Evolutionary conservation across 2,329 filamentous ascomycete species (phyloP).

Genomic region (Penicillium thymicola): DNA sequence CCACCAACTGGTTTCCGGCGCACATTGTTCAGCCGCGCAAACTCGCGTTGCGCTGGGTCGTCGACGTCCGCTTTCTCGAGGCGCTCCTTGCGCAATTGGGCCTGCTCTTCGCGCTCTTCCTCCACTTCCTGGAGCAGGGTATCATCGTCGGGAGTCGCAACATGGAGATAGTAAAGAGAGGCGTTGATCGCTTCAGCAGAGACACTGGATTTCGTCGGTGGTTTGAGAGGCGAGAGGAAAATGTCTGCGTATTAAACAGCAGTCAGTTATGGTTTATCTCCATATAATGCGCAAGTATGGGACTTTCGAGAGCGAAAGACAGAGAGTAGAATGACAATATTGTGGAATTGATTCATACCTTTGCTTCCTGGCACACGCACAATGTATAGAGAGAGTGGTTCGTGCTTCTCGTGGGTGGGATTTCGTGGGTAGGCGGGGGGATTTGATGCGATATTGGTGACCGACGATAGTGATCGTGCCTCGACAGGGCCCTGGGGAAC

Average conservation of each 20-base stretch:
- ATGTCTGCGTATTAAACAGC: slow-evolving; percentile 59
- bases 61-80: slow-evolving; percentile 20
- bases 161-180: slow-evolving; percentile 88
- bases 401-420: slow-evolving; percentile 64
- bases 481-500: slow-evolving; percentile 54
- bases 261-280: slow-evolving; percentile 18
- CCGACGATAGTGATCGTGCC: slow-evolving; percentile 75
- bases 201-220: slow-evolving; percentile 75
- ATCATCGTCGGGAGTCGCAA: slow-evolving; percentile 62
- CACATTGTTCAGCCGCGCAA: slow-evolving; percentile 38
- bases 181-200: slow-evolving; percentile 81
- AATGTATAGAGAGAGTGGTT: slow-evolving; percentile 82
- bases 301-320: neutral
- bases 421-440: slow-evolving; percentile 82
- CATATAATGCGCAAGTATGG: slow-evolving; percentile 4
- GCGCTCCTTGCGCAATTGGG: slow-evolving; percentile 24
- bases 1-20: slow-evolving; percentile 38
- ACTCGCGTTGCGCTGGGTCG: slow-evolving; percentile 25
- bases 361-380: slow-evolving; percentile 86
- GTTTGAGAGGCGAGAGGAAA: slow-evolving; percentile 87
- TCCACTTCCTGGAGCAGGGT: slow-evolving; percentile 40
- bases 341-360: slow-evolving; percentile 52
- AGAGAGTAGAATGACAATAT: neutral
- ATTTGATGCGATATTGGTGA: slow-evolving; percentile 78
- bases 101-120: slow-evolving; percentile 33